phyloP scores from a whole-genome alignment of 257 asterid species.

The Rehmannia glutinosa region DNA sequence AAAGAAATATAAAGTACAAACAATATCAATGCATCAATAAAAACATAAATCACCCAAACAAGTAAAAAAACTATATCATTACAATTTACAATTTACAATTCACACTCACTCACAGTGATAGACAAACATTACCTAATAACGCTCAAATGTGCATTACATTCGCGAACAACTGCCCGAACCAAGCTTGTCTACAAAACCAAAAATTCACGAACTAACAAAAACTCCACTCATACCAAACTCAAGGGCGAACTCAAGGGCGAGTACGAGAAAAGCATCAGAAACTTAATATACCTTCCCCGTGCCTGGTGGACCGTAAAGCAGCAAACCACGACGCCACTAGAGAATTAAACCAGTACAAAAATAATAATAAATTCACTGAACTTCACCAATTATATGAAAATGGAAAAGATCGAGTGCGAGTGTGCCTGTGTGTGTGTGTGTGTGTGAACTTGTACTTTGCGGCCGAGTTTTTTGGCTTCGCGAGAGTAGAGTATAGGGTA shows the following conservation, averaged over 20 bases:
- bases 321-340: constrained; percentile 90
- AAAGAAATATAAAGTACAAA: neutral
- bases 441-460: constrained; percentile 35
- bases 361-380: neutral
- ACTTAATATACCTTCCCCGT: constrained; percentile 76
- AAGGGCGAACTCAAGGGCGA: neutral
- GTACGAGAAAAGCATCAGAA: neutral
- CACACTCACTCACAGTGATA: neutral
- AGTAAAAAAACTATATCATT: neutral
- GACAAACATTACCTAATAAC: constrained; percentile 55
- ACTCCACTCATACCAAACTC: neutral
- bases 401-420: neutral
- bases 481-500: constrained; percentile 60
- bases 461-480: constrained; percentile 67
- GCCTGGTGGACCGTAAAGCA: constrained; percentile 95
- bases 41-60: neutral
- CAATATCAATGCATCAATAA: neutral
- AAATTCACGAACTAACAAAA: constrained; percentile 9
- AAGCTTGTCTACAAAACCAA: constrained; percentile 69
- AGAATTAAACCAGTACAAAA: neutral
- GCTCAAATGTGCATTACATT: constrained; percentile 73
- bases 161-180: constrained; percentile 97
- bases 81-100: neutral
- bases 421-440: neutral
- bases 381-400: neutral